These are phyloP conservation scores for Tuber calosporum DNA, from an alignment of 495 filamentous ascomycete species.

Conservation along the genomic window DNA sequence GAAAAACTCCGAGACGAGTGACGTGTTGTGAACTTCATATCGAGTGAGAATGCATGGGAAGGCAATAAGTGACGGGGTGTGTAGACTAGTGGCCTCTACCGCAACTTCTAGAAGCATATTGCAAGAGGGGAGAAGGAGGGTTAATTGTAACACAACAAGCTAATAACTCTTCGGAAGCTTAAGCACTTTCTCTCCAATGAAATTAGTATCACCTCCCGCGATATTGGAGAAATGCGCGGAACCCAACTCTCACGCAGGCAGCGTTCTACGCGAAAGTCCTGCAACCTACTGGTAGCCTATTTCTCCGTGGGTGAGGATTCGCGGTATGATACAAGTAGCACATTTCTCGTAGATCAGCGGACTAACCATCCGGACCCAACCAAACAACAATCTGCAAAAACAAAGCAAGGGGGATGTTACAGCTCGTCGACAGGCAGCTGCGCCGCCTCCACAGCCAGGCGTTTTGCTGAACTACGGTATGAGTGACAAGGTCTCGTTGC, in stretches of 20 bases:
- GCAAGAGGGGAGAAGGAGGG: not conserved
- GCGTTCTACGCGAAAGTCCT: slow-evolving; percentile 71
- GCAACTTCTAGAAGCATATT: not conserved
- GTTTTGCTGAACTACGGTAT: slow-evolving; percentile 64
- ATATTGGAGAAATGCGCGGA: slow-evolving; percentile 67
- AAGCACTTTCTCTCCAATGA: slow-evolving; percentile 66
- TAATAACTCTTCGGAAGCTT: slow-evolving; percentile 51
- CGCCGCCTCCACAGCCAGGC: slow-evolving; percentile 70
- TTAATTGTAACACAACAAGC: not conserved
- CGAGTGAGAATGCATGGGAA: not conserved
- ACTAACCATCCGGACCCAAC: not conserved
- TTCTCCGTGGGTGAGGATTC: slow-evolving; percentile 56
- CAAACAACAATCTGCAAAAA: not conserved
- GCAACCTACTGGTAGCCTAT: slow-evolving; percentile 77
- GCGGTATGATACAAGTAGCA: not conserved
- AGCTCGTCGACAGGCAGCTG: slow-evolving; percentile 67
- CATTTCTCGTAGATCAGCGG: not conserved
- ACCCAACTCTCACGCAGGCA: slow-evolving; percentile 69
- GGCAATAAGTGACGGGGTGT: not conserved
- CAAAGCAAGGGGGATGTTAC: slow-evolving; percentile 40
- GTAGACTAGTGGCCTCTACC: not conserved
- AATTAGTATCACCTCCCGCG: slow-evolving; percentile 74
- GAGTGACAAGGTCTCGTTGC: no score
- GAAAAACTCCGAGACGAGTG: not conserved
- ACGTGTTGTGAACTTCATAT: not conserved